These are phyloP conservation scores for Penicillium sp. DNA, from an alignment of 2,329 filamentous ascomycete genomes.

Conservation along the genomic window DNA sequence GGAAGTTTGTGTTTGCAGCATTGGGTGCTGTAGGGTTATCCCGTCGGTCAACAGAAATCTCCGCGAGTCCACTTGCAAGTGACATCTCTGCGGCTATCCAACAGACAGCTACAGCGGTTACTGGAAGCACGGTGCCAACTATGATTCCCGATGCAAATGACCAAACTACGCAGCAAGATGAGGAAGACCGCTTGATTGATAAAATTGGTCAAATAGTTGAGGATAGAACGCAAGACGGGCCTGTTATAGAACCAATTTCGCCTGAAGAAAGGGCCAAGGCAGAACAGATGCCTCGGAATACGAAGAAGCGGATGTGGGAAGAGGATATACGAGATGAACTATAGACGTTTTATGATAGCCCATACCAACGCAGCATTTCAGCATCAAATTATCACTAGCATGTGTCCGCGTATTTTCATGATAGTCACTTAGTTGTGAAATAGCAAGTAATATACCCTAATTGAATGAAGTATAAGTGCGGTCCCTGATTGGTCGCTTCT, in stretches of 20 bases:
- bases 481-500: slow-evolving; percentile 20
- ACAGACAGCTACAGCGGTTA: slow-evolving; percentile 24
- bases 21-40: slow-evolving; percentile 56
- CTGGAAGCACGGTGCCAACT: slow-evolving; percentile 13
- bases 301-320: slow-evolving; percentile 54
- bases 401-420: background rate
- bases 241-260: slow-evolving; percentile 39
- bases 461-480: slow-evolving; percentile 11
- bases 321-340: slow-evolving; percentile 43
- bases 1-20: slow-evolving; percentile 62
- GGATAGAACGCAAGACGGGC: slow-evolving; percentile 29
- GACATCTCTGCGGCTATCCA: slow-evolving; percentile 27
- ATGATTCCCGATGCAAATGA: slow-evolving; percentile 26
- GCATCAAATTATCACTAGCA: background rate
- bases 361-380: slow-evolving; percentile 4
- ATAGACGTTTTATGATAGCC: slow-evolving; percentile 30
- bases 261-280: slow-evolving; percentile 41
- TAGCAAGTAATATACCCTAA: no score
- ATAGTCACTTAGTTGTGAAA: background rate
- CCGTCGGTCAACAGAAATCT: slow-evolving; percentile 31
- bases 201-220: slow-evolving; percentile 47
- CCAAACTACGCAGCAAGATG: slow-evolving; percentile 23
- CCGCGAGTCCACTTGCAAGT: slow-evolving; percentile 21
- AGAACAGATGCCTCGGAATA: slow-evolving; percentile 47
- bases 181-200: slow-evolving; percentile 45